Base-by-base conservation (phyloP, 2,329 filamentous ascomycete genomes). In the Colletotrichum tanaceti region DNA sequence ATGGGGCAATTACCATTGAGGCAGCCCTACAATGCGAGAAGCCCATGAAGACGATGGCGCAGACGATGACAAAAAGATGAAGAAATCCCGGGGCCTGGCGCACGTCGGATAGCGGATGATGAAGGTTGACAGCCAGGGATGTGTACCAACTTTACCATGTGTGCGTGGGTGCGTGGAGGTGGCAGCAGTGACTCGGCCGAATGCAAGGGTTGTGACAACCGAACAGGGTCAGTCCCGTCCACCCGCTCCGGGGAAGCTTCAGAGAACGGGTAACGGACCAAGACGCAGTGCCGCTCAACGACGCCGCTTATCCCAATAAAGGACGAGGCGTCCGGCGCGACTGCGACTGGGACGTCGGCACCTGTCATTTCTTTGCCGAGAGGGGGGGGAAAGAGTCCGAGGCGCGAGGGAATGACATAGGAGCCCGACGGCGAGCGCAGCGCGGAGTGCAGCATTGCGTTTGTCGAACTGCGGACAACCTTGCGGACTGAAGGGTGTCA, bases 171-270 rank as follows among this genome's bases (percentile, higher is more conserved):
- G 54, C 46, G 50, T 54, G 32, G 60, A 38, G 46, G 47, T 24
- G 35, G 58, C 47, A 55, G 4, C 49, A 53, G 58, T 59, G 54
- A 59, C 54, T 68, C 65, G 65, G 65, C 61, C 65, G 65, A 65
- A 39, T 41, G 53, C 41, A 59, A 49, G 61, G 60, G 65, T 46
- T 43, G 38, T 49, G 47, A 49, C 49, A 49, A 13, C 41, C 55
- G 49, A 47, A 54, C 39, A 68, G 65, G 49, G 59, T 41, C 61
- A 64, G 60, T 68, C 61, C 65, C 65, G 61, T 65, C 65, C 54
- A 24, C 41, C 61, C 61, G 55, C 65, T 60, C 65, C 54, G 61
- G 65, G 65, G 62, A 60, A 68, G 44, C 62, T 55, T 39, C 53
- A 65, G 49, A 65, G 32, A 44, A 39, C 35, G 60, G 53, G 65